Evolutionary conservation across 257 asterid genomes (phyloP).

Genomic region (Jaltomata sinuosa): DNA sequence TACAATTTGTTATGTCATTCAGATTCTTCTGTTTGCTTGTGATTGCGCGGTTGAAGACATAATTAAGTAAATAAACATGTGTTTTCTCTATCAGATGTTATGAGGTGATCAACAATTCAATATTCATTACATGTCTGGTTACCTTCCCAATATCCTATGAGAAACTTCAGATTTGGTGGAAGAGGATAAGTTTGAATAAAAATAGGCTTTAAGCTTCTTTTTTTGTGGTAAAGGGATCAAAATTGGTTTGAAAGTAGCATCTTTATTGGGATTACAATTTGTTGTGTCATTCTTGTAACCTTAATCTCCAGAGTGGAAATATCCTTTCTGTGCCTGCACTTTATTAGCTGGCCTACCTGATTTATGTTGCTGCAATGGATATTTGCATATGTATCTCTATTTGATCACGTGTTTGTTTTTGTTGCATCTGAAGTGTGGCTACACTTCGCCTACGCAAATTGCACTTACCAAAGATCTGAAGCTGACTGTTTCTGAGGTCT

Average conservation of each 20-base stretch:
- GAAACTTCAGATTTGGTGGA: background rate
- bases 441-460: slow-evolving; percentile 80
- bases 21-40: background rate
- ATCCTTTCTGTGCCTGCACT: background rate
- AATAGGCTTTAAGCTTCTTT: background rate
- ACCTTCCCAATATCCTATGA: background rate
- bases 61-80: background rate
- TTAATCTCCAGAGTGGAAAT: background rate
- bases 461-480: slow-evolving; percentile 57
- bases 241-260: background rate
- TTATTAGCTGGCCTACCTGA: background rate
- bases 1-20: background rate
- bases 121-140: background rate
- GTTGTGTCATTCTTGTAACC: background rate
- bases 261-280: background rate
- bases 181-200: background rate
- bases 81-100: background rate
- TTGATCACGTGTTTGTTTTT: slow-evolving; percentile 9
- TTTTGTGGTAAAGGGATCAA: background rate
- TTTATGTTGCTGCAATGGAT: background rate
- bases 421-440: slow-evolving; percentile 57
- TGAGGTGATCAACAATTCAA: background rate
- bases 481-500: slow-evolving; percentile 74
- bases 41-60: background rate
- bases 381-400: background rate